phyloP scores from a whole-genome alignment of 2,329 filamentous ascomycete species.

The Seiridium unicorne region DNA sequence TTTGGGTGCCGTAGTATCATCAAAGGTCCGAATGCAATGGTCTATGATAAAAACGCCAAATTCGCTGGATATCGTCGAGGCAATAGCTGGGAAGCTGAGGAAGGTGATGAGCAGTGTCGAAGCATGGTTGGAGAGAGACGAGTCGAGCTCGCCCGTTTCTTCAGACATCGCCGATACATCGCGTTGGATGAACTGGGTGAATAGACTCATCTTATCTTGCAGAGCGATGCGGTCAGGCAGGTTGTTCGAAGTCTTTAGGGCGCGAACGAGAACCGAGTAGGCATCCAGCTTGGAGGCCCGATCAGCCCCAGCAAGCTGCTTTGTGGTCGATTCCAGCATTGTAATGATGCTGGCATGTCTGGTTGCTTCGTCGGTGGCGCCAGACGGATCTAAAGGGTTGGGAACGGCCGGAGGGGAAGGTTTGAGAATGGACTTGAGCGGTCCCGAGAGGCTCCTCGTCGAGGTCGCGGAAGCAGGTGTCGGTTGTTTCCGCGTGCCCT shows the following conservation, averaged over 20 bases:
- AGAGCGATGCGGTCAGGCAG: constrained; percentile 73
- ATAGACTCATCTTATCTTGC: constrained; percentile 70
- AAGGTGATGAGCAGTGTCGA: constrained; percentile 76
- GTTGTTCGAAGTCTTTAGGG: constrained; percentile 78
- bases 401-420: constrained; percentile 45
- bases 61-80: constrained; percentile 69
- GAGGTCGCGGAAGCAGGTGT: constrained; percentile 40
- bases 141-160: constrained; percentile 56
- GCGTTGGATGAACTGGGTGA: constrained; percentile 80
- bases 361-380: constrained; percentile 36
- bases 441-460: constrained; percentile 38
- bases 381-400: constrained; percentile 42
- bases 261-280: constrained; percentile 75
- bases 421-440: constrained; percentile 76
- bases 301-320: constrained; percentile 75
- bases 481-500: constrained; percentile 32
- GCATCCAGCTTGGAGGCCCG: constrained; percentile 76
- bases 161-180: constrained; percentile 66
- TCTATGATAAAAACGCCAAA: constrained; percentile 81
- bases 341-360: constrained; percentile 60
- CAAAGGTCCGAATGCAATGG: constrained; percentile 71
- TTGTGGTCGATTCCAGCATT: constrained; percentile 82
- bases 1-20: constrained; percentile 69
- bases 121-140: constrained; percentile 72
- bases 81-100: constrained; percentile 70